Conservation (phyloP, 106 monocot genomes). For the Agapanthus africanus region DNA sequence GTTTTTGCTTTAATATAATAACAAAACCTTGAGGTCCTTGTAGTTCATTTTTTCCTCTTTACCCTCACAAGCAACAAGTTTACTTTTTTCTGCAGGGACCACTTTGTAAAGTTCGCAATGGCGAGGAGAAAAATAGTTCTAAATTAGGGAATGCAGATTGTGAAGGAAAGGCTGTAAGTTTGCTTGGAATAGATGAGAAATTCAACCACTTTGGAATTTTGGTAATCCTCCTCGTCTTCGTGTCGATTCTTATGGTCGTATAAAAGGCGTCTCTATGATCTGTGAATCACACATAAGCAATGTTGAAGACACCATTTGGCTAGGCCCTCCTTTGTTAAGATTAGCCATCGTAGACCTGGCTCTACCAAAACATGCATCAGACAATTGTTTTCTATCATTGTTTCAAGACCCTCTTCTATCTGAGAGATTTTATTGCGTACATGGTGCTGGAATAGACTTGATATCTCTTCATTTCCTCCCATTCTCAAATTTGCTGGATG, state of each 20-base stretch:
- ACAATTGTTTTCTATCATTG: constrained; percentile 25
- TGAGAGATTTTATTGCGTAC: constrained; percentile 81
- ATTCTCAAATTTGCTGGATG: constrained; percentile 43
- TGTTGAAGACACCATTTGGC: constrained; percentile 18
- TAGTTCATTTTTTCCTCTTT: too few relatives aligned
- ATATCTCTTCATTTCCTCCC: constrained; percentile 68
- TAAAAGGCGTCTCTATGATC: constrained; percentile 80
- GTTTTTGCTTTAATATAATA: background rate
- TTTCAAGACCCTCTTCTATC: constrained; percentile 62
- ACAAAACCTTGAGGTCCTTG: background rate
- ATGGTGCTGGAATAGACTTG: constrained; percentile 67
- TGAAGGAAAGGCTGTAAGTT: constrained; percentile 49
- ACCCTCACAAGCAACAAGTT: too few relatives aligned
- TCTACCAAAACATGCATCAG: constrained; percentile 38
- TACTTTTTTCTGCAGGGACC: constrained; percentile 77
- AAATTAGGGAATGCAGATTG: constrained; percentile 15
- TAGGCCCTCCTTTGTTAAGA: constrained; percentile 63
- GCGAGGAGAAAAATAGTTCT: constrained; percentile 23
- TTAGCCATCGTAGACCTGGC: constrained; percentile 71
- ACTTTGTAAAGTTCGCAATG: constrained; percentile 38
- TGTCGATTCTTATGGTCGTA: constrained; percentile 35
- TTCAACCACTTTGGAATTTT: constrained; percentile 67
- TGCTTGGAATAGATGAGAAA: constrained; percentile 85
- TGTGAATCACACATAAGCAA: constrained; percentile 56
- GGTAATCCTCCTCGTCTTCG: constrained; percentile 45